Percentiles rank a stretch among this genome's conserved stretches.
phyloP scores from a whole-genome alignment of 192 early-diverging fungal genomes.

The Chytriomyces sp. region DNA sequence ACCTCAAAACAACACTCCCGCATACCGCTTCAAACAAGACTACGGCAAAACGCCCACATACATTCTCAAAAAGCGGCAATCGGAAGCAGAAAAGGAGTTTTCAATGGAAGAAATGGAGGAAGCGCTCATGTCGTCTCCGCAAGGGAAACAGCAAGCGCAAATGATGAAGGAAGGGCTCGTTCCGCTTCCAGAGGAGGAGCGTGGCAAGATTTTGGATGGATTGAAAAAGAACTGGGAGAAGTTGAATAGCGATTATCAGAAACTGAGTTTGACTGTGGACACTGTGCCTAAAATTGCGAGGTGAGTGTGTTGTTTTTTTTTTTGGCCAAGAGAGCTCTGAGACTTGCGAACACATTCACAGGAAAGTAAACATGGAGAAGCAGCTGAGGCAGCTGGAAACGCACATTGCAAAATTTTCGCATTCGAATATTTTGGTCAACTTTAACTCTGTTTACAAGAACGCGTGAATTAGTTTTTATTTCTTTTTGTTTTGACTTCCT shows the following conservation, averaged over 20 bases:
- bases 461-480: background rate
- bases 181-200: conserved; percentile 57
- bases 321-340: background rate
- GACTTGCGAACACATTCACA: conserved; percentile 12
- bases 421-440: conserved; percentile 57
- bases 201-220: conserved; percentile 55
- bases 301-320: conserved; percentile 31
- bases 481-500: background rate
- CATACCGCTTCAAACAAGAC: conserved; percentile 51
- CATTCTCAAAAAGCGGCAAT: conserved; percentile 35
- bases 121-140: conserved; percentile 11
- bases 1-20: conserved; percentile 27
- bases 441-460: conserved; percentile 45
- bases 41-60: conserved; percentile 57
- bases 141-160: conserved; percentile 29
- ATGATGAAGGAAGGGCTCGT: conserved; percentile 39
- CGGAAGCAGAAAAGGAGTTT: conserved; percentile 18
- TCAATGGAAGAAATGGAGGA: conserved; percentile 38
- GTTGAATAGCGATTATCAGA: conserved; percentile 62
- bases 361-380: conserved; percentile 68
- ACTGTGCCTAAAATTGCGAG: conserved; percentile 68
- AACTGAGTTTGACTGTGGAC: conserved; percentile 63
- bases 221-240: conserved; percentile 58
- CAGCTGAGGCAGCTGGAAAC: conserved; percentile 62
- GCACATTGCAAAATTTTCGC: conserved; percentile 60